These are phyloP conservation scores for Candida bentonensis DNA, from an alignment of 805 yeast species.

Conservation along the genomic window DNA sequence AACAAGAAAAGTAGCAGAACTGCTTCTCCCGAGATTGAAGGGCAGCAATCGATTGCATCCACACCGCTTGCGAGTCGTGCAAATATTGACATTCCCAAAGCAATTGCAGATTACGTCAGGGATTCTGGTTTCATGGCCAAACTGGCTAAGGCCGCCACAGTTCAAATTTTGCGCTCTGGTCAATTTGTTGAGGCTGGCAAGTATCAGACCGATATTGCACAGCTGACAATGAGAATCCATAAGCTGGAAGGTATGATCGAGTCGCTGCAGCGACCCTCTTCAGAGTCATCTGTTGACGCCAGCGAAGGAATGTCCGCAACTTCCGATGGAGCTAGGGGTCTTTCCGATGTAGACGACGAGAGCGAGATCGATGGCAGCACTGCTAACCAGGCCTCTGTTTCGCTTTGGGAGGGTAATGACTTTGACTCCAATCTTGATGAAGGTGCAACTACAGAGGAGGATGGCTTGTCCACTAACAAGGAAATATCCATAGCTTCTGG, in stretches of 20 bases:
- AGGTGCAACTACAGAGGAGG: neutral
- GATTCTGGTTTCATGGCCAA: neutral
- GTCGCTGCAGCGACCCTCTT: neutral
- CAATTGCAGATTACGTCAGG: neutral
- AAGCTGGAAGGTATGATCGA: neutral
- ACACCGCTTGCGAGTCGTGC: neutral
- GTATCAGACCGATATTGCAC: neutral
- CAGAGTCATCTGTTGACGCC: neutral
- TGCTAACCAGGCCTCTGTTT: neutral
- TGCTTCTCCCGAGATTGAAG: neutral
- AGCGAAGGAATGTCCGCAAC: constrained; percentile 1
- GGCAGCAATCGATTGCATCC: neutral
- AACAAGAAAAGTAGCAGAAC: neutral
- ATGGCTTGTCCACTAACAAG: neutral
- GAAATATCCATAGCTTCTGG: neutral
- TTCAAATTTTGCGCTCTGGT: neutral
- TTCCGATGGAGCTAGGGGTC: neutral
- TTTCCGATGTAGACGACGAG: neutral
- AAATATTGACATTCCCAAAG: neutral
- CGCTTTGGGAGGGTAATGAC: neutral
- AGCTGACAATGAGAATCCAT: neutral
- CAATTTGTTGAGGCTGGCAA: neutral
- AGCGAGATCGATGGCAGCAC: neutral
- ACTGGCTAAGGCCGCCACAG: neutral
- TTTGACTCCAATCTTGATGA: neutral